Evolutionary conservation across 345 rosid species (phyloP).

Genomic region (Aquilaria malaccensis): DNA sequence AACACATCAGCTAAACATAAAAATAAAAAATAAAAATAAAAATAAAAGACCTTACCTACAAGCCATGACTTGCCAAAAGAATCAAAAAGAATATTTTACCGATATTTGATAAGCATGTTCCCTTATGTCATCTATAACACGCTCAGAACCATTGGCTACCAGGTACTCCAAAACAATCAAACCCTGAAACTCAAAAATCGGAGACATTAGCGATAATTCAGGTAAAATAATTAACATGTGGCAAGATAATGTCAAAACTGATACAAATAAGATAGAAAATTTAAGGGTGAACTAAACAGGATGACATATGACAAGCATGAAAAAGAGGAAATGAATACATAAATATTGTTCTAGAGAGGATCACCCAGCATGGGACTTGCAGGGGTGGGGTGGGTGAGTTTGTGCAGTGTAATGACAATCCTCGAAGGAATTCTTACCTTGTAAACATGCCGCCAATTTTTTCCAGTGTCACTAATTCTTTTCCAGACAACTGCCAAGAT

Average conservation of each 20-base stretch:
- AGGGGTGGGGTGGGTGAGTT: too few relatives aligned
- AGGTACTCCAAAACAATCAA: slow-evolving; percentile 87
- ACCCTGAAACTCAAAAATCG: slow-evolving; percentile 43
- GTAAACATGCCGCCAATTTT: slow-evolving; percentile 97
- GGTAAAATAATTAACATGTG: too few relatives aligned
- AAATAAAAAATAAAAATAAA: too few relatives aligned
- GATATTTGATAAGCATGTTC: slow-evolving; percentile 91
- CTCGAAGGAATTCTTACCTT: slow-evolving; percentile 41
- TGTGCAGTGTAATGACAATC: background rate
- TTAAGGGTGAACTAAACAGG: too few relatives aligned
- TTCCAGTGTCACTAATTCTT: slow-evolving; percentile 80
- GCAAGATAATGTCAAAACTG: too few relatives aligned
- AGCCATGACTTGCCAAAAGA: background rate
- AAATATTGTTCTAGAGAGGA: too few relatives aligned
- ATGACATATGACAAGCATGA: too few relatives aligned
- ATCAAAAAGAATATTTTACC: slow-evolving; percentile 29
- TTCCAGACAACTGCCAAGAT: slow-evolving; percentile 86
- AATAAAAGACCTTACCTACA: background rate
- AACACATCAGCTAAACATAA: slow-evolving; percentile 3
- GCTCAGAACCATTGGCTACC: slow-evolving; percentile 90
- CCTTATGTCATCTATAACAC: slow-evolving; percentile 78
- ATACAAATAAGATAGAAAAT: too few relatives aligned
- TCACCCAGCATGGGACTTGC: too few relatives aligned
- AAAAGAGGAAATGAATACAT: too few relatives aligned
- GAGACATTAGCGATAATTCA: background rate